phyloP scores from a whole-genome alignment of 345 rosid genomes.

The Gossypium bickii region DNA sequence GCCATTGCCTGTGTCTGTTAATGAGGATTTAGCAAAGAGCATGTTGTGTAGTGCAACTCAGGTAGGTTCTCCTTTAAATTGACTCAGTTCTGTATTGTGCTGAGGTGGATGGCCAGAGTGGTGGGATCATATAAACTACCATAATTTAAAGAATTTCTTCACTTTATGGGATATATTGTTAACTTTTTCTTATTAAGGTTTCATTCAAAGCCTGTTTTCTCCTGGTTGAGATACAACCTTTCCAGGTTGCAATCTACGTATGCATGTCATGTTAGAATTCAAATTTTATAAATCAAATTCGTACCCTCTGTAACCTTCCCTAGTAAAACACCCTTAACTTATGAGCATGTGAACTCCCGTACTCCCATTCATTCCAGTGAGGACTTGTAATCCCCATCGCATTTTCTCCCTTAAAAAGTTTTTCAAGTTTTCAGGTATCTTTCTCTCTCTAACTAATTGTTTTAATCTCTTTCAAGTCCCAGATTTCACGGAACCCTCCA shows the following conservation, averaged over 20 bases:
- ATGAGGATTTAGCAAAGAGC: constrained; percentile 62
- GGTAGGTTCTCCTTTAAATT: constrained; percentile 30
- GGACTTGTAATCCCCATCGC: not conserved
- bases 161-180: not conserved
- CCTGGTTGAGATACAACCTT: not conserved
- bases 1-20: constrained; percentile 60
- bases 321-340: not conserved
- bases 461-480: not conserved
- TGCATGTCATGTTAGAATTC: not conserved
- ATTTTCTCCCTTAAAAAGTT: not conserved
- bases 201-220: not conserved
- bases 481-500: not conserved
- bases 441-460: not conserved
- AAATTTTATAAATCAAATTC: not conserved
- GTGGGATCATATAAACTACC: not conserved
- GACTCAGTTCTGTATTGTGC: not conserved
- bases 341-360: no score
- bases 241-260: not conserved
- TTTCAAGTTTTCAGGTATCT: not conserved
- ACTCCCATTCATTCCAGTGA: not conserved
- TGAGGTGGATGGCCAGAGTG: not conserved
- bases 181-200: not conserved
- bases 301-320: not conserved
- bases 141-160: not conserved
- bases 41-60: constrained; percentile 44